phyloP scores from a whole-genome alignment of 1,139 yeast genomes.

The Kodamaea ohmeri region DNA sequence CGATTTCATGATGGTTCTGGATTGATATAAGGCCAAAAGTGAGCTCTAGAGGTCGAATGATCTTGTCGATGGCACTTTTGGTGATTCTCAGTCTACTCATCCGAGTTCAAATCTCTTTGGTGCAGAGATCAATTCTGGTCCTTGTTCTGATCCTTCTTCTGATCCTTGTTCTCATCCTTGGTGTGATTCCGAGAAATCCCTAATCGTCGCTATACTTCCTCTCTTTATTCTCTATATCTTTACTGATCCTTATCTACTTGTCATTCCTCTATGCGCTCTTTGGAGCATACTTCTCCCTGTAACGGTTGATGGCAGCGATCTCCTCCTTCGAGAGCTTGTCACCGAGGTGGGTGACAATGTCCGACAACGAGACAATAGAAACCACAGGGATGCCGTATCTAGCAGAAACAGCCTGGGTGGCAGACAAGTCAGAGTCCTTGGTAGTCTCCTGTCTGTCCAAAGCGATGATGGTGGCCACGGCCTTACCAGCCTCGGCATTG shows the following conservation, averaged over 20 bases:
- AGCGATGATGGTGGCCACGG: slow-evolving; percentile 85
- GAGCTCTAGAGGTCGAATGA: too few species aligned
- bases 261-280: slow-evolving; percentile 15
- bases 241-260: too few species aligned
- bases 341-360: slow-evolving; percentile 63
- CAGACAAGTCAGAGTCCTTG: slow-evolving; percentile 62
- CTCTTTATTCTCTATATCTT: not conserved
- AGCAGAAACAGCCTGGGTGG: slow-evolving; percentile 76
- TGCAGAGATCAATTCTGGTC: too few species aligned
- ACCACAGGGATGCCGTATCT: slow-evolving; percentile 78
- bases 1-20: too few species aligned
- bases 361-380: slow-evolving; percentile 73
- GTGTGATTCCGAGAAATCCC: too few species aligned
- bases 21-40: too few species aligned
- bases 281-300: slow-evolving; percentile 55
- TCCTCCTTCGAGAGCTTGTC: slow-evolving; percentile 55
- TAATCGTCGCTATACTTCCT: not conserved
- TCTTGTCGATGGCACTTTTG: too few species aligned
- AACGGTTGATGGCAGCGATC: slow-evolving; percentile 54
- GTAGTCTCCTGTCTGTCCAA: slow-evolving; percentile 93
- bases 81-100: too few species aligned
- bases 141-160: too few species aligned
- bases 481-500: slow-evolving; percentile 62
- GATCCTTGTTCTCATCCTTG: too few species aligned
- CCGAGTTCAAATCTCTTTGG: too few species aligned